phyloP scores from a whole-genome alignment of 1,284 basidiomycete species.

The Apiotrichum domesticum region DNA sequence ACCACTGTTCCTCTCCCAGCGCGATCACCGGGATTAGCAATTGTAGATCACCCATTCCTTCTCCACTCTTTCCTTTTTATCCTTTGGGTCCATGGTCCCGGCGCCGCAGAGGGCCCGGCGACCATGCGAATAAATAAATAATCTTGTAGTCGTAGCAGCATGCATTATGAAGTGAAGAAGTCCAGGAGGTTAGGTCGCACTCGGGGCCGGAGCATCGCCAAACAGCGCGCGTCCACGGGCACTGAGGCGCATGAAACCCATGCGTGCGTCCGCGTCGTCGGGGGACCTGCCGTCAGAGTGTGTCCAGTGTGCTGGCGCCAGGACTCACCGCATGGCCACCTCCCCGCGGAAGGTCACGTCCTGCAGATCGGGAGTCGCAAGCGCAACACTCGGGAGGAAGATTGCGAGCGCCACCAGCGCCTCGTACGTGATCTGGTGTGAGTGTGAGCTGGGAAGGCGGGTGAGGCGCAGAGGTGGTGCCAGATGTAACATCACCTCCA shows the following conservation, averaged over 20 bases:
- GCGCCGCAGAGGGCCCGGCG: too few species aligned
- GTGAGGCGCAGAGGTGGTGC: background rate
- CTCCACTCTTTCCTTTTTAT: background rate
- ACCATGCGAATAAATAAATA: background rate
- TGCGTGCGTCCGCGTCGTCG: conserved; percentile 34
- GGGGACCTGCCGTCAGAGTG: conserved; percentile 20
- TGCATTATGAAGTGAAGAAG: conserved; percentile 6
- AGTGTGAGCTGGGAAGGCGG: background rate
- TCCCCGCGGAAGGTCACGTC: conserved; percentile 46
- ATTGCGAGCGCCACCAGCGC: conserved; percentile 35
- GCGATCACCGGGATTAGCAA: too few species aligned
- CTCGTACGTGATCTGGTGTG: conserved; percentile 40
- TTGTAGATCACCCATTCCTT: too few species aligned
- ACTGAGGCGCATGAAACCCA: conserved; percentile 33
- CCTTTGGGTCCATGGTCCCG: background rate
- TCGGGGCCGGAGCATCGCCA: conserved; percentile 19
- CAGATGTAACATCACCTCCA: background rate
- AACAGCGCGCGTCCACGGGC: conserved; percentile 33
- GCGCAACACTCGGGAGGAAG: conserved; percentile 39
- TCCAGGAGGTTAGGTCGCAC: background rate
- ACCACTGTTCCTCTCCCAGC: too few species aligned
- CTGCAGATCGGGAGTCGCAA: conserved; percentile 29
- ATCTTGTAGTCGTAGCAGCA: conserved; percentile 10
- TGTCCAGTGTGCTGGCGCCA: background rate
- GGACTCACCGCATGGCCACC: conserved; percentile 37